Conservation (phyloP, 768 basidiomycete species). For the Xerocomus brunneocitrinus region DNA sequence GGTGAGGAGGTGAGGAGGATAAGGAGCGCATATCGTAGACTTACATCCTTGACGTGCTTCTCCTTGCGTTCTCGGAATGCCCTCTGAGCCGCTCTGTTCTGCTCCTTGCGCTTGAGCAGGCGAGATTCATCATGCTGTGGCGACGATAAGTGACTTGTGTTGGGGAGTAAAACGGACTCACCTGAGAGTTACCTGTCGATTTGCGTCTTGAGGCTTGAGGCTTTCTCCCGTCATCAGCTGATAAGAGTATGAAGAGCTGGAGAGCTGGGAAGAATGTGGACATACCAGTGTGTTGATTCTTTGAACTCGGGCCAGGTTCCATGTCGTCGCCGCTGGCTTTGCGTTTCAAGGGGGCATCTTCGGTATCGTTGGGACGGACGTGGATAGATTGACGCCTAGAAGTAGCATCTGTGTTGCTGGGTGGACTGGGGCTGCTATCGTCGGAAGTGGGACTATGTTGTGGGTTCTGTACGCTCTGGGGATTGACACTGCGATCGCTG, state of each 20-base stretch:
- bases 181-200: constrained; percentile 36
- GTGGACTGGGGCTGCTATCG: constrained; percentile 77
- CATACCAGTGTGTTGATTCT: constrained; percentile 62
- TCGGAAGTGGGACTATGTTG: constrained; percentile 57
- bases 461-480: constrained; percentile 45
- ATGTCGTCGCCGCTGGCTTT: constrained; percentile 68
- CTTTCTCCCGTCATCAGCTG: constrained; percentile 28
- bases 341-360: constrained; percentile 60
- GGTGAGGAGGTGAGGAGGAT: constrained; percentile 4
- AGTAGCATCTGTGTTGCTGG: constrained; percentile 36
- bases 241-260: neutral
- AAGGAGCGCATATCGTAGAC: constrained; percentile 28
- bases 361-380: constrained; percentile 32
- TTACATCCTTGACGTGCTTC: constrained; percentile 93
- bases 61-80: constrained; percentile 98
- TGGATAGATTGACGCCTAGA: constrained; percentile 21
- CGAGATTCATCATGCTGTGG: constrained; percentile 61
- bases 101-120: constrained; percentile 87
- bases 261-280: constrained; percentile 8
- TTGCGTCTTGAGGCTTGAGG: constrained; percentile 33
- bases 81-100: constrained; percentile 95
- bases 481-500: constrained; percentile 48
- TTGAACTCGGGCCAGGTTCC: constrained; percentile 61
- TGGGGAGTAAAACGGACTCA: constrained; percentile 12
- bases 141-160: constrained; percentile 3